Conservation (phyloP, 1,139 yeast species). For the Debaryomyces subglobosus region DNA sequence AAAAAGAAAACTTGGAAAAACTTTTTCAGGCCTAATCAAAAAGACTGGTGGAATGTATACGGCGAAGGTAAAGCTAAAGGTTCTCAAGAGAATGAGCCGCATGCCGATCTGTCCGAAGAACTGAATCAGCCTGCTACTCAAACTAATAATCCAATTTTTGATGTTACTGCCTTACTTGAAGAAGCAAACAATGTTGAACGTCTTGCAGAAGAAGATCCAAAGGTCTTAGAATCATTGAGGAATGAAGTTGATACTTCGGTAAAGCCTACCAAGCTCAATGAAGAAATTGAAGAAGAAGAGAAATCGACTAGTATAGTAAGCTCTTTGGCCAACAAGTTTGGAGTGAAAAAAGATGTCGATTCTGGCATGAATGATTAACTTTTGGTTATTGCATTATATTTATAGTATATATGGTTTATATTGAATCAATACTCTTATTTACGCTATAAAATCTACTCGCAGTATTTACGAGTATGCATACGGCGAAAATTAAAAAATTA, state of each 20-base stretch:
- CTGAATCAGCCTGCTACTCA: conserved; percentile 10
- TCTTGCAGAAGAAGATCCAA: conserved; percentile 24
- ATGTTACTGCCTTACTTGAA: conserved; percentile 46
- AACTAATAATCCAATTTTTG: conserved; percentile 37
- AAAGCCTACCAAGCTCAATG: conserved; percentile 18
- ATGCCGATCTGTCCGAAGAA: conserved; percentile 15
- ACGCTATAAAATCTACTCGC: not conserved
- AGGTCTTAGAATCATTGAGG: conserved; percentile 18
- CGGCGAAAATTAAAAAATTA: conserved; percentile 3
- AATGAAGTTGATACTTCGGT: conserved; percentile 17
- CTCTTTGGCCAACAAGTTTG: not conserved
- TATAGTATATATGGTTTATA: not conserved
- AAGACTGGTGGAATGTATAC: conserved; percentile 72
- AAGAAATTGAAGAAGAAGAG: conserved; percentile 23
- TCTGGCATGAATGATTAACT: not conserved
- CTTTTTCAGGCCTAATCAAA: conserved; percentile 77
- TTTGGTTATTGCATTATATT: not conserved
- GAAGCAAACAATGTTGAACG: conserved; percentile 51
- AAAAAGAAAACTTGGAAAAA: conserved; percentile 55
- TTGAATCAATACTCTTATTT: not conserved
- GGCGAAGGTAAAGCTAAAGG: conserved; percentile 20
- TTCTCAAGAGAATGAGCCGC: conserved; percentile 14
- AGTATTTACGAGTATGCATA: conserved; percentile 6
- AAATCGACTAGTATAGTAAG: not conserved
- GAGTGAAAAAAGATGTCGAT: conserved; percentile 11